phyloP scores from a whole-genome alignment of 768 basidiomycete species.

The Rhodotorula diobovata region DNA sequence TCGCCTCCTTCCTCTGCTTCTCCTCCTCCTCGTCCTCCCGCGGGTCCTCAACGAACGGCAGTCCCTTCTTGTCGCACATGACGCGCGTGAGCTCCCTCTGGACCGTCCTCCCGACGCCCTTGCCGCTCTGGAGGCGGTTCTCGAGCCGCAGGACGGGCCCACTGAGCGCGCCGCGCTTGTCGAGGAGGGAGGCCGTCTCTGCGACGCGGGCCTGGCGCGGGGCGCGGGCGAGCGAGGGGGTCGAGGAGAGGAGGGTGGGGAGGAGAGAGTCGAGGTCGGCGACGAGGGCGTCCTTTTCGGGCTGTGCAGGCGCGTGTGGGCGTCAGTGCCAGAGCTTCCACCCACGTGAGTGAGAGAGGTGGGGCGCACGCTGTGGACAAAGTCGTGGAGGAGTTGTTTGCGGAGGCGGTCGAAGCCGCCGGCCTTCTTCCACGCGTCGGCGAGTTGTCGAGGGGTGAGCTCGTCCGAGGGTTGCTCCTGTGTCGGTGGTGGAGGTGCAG shows the following conservation, averaged over 20 bases:
- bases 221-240: conserved; percentile 4
- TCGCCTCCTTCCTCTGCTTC: too few relatives aligned
- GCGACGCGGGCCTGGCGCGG: conserved; percentile 13
- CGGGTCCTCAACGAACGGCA: not conserved
- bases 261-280: conserved; percentile 20
- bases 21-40: not conserved
- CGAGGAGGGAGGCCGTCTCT: not conserved
- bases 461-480: not conserved
- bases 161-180: not conserved
- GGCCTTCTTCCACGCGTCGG: conserved; percentile 10
- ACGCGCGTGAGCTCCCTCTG: conserved; percentile 1
- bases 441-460: conserved; percentile 24
- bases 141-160: not conserved
- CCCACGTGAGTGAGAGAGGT: not conserved
- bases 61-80: not conserved
- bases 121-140: not conserved
- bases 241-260: conserved; percentile 9
- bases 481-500: not conserved
- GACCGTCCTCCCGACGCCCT: conserved; percentile 1
- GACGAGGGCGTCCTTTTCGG: conserved; percentile 2
- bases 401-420: conserved; percentile 32
- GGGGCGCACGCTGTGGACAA: conserved; percentile 11
- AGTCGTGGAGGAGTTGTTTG: conserved; percentile 15
- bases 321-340: not conserved
- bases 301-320: not conserved